Base-by-base conservation (phyloP, 2,329 filamentous ascomycete species). In the Diaporthe nobilis region DNA sequence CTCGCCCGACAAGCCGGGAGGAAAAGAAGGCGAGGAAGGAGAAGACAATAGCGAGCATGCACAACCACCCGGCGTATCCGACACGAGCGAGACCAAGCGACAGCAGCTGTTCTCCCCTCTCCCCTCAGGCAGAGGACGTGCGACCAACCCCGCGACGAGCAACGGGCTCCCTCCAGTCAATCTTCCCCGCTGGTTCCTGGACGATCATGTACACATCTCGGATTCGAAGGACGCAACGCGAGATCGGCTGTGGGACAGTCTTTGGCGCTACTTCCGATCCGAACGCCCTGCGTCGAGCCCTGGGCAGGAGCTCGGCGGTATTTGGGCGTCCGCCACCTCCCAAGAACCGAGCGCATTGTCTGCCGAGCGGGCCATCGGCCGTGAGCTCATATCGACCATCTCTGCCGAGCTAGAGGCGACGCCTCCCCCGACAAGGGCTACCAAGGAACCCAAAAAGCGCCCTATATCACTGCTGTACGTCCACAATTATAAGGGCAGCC, bases 121-220 rank as follows among this genome's bases (percentile, higher is more conserved):
- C 4, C 12, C 55, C 37, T 31, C 34, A 25, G 65, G 73, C 28
- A 72, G 75, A n/a, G 63, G 39, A 13, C 65, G 75, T 31, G 44
- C 61, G n/a, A 65, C 61, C n/a, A 75, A 67, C 15, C 9, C 51
- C 39, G 42, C 44, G 9, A 51, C 73, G 20, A 60, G 51, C 55
- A 77, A 58, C 31, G 75, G 75, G 13, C 75, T 91, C 15, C 90
- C 90, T n/a, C 85, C 87, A 3, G 84, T 90, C 31, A 85, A 87
- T 68, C 83, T 94, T 20, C 91, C 92, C 0, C 82, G 86, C 74
- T 88, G 86, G 82, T 94, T 94, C 77, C 82, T 91, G 72, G 83
- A 88, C 53, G 82, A 85, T 28, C 89, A 89, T 73, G 86, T 94
- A 39, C 73, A 67, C 81, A 81, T 63, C 79, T 87, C 42, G 82